A percentile compares a stretch with the other conserved stretches of the same genome.
These are phyloP conservation scores for Solanum acaule DNA, from an alignment of 257 asterid genomes.

Conservation along the genomic window DNA sequence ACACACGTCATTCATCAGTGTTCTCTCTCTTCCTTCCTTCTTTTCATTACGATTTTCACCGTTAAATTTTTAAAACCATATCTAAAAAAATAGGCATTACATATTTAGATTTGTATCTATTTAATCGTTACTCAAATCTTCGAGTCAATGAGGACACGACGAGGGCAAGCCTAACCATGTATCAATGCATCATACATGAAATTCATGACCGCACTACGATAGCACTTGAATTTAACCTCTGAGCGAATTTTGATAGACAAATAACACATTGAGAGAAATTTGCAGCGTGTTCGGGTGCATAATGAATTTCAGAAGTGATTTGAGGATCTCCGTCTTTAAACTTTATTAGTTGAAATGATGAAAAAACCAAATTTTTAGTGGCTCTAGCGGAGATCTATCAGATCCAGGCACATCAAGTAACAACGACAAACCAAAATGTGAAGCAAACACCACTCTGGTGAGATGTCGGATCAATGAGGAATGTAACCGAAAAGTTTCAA, in stretches of 20 bases:
- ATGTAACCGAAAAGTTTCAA: neutral
- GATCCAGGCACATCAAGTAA: accelerated
- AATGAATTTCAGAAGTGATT: neutral
- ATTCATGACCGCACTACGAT: too few relatives aligned
- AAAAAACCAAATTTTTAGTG: too few relatives aligned
- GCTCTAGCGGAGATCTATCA: accelerated
- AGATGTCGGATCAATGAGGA: too few relatives aligned
- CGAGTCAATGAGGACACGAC: neutral
- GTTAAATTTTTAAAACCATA: too few relatives aligned
- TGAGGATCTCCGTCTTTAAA: neutral
- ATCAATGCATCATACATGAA: neutral
- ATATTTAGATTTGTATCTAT: too few relatives aligned
- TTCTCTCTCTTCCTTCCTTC: too few relatives aligned
- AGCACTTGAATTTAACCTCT: neutral
- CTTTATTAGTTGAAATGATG: neutral
- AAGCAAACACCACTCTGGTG: neutral
- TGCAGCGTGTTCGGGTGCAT: too few relatives aligned
- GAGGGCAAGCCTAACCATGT: neutral
- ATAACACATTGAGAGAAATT: neutral
- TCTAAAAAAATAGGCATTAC: accelerated
- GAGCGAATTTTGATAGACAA: neutral
- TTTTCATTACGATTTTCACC: neutral
- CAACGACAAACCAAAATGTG: neutral
- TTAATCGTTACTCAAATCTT: neutral
- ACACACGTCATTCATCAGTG: accelerated